Evolutionary conservation across 495 filamentous ascomycete species (phyloP).

Genomic region (Neurospora cerealis): DNA sequence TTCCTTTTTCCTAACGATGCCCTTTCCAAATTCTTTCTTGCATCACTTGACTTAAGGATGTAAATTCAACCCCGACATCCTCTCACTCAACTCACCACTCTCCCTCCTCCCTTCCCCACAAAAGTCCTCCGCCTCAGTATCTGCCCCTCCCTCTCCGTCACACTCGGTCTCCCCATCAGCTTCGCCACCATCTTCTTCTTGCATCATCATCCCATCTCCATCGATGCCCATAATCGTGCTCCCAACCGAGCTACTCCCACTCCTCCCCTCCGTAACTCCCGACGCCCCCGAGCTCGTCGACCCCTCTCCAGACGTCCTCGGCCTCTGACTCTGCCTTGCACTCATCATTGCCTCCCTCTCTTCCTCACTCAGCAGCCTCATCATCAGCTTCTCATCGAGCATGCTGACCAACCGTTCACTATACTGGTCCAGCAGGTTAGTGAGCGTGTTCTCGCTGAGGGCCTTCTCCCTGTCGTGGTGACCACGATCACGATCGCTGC

Average conservation of each 20-base stretch:
- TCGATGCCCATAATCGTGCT: not conserved
- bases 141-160: not conserved
- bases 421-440: slow-evolving; percentile 58
- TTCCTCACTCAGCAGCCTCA: slow-evolving; percentile 23
- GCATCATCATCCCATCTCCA: not conserved
- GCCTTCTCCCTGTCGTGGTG: slow-evolving; percentile 18
- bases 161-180: not conserved
- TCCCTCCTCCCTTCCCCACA: not conserved
- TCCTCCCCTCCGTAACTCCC: slow-evolving; percentile 1
- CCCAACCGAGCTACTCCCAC: not conserved
- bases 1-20: not conserved
- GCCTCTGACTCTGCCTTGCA: not conserved
- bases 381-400: slow-evolving; percentile 58
- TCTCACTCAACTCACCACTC: not conserved
- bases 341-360: slow-evolving; percentile 6
- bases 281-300: slow-evolving; percentile 7
- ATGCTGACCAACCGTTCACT: slow-evolving; percentile 58
- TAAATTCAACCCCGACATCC: not conserved
- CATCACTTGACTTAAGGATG: not conserved
- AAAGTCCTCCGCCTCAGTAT: not conserved
- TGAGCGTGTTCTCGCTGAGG: slow-evolving; percentile 49
- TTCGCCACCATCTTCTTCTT: not conserved
- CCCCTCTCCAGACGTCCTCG: slow-evolving; percentile 18
- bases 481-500: not conserved
- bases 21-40: not conserved